phyloP scores from a whole-genome alignment of 108 stramenopile species.

The Cyclotella choctawhatcheeana region DNA sequence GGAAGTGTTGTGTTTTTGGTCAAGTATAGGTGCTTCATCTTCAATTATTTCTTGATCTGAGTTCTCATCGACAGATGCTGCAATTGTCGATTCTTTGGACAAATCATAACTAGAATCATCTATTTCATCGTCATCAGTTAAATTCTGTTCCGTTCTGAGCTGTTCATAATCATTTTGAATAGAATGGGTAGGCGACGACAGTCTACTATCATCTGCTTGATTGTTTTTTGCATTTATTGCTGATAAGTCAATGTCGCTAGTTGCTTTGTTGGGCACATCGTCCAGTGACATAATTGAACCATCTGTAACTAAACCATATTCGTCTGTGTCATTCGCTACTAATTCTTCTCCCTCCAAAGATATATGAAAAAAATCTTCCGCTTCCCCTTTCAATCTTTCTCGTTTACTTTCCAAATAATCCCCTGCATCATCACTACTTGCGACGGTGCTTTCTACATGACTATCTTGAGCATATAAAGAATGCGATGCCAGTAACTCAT shows the following conservation, averaged over 20 bases:
- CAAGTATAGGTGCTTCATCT: not conserved
- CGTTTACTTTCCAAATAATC: not conserved
- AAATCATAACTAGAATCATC: not conserved
- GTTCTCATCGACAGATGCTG: not conserved
- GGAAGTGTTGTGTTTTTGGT: not conserved
- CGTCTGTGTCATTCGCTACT: no score
- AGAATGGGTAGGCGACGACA: constrained; percentile 1
- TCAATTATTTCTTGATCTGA: not conserved
- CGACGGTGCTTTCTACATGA: not conserved
- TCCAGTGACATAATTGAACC: no score
- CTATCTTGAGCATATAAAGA: not conserved
- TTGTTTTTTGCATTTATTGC: no score
- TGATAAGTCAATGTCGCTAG: no score
- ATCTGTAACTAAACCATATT: no score
- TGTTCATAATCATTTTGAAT: constrained; percentile 5
- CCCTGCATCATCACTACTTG: no score
- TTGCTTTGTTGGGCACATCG: no score
- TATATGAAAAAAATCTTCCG: no score
- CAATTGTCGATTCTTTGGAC: not conserved
- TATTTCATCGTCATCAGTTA: not conserved
- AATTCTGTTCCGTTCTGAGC: not conserved
- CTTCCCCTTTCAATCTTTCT: not conserved
- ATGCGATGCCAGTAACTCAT: not conserved
- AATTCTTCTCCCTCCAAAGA: no score
- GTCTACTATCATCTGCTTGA: not conserved